Evolutionary conservation across 768 basidiomycete species (phyloP).

Genomic region (Boletus sp.): DNA sequence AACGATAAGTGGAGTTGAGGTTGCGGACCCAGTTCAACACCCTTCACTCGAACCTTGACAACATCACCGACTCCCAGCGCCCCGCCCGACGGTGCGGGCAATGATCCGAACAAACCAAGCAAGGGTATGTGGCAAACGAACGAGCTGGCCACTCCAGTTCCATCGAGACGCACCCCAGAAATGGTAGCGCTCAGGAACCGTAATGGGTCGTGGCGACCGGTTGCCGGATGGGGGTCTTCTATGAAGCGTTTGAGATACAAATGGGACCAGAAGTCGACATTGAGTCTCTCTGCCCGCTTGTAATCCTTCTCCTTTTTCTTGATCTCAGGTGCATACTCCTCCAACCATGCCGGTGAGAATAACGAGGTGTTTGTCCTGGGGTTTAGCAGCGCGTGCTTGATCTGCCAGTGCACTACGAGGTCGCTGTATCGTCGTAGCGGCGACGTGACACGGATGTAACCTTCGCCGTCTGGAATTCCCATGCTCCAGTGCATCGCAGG

Average conservation of each 20-base stretch:
- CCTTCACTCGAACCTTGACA: constrained; percentile 26
- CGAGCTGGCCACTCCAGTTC: constrained; percentile 7
- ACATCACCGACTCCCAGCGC: constrained; percentile 26
- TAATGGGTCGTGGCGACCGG: constrained; percentile 28
- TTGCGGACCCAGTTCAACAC: constrained; percentile 30
- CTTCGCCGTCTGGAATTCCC: constrained; percentile 69
- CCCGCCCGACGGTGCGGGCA: constrained; percentile 7
- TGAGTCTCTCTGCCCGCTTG: constrained; percentile 31
- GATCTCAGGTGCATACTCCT: constrained; percentile 40
- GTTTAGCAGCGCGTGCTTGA: constrained; percentile 70
- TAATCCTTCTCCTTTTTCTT: constrained; percentile 35
- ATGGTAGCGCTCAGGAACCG: constrained; percentile 27
- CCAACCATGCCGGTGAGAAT: constrained; percentile 49
- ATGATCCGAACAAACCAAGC: constrained; percentile 25
- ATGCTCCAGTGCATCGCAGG: constrained; percentile 67
- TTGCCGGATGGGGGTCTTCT: constrained; percentile 20
- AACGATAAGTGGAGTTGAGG: constrained; percentile 25
- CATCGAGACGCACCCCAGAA: constrained; percentile 17
- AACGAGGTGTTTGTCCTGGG: constrained; percentile 34
- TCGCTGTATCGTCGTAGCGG: constrained; percentile 87
- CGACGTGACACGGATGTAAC: constrained; percentile 82
- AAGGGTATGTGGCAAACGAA: constrained; percentile 25
- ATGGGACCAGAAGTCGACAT: constrained; percentile 42
- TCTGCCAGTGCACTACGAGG: constrained; percentile 87
- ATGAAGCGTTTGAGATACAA: constrained; percentile 40